Base-by-base conservation (phyloP, 2,329 filamentous ascomycete genomes). In the Xenosphaeropsis pyriputrescens region DNA sequence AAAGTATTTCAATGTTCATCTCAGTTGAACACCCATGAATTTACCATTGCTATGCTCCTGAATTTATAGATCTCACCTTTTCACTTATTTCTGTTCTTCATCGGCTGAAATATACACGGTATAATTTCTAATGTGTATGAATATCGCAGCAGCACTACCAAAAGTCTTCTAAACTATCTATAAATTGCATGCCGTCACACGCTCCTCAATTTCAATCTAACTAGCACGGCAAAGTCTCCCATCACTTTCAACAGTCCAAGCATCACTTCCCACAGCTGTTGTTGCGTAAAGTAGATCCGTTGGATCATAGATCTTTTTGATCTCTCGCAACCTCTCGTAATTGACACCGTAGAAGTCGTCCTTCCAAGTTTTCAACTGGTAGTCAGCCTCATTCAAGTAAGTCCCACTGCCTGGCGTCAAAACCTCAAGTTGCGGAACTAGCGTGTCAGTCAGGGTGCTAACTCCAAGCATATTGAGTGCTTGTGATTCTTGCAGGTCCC, bases 331-430 rank as follows among this genome's bases (percentile, higher is more conserved):
- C 8, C 43, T 45, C 1, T 47, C 40, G 39, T 70, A 71, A 41
- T 68, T 67, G 2, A 15, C 39, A 1, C 67, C 68, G 42, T 61
- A 71, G 47, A 68, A 70, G 2, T 46, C 50, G 9, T 57, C 22
- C 48, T 67, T 55, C 49, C 57, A 70, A 29, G 61, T 43, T 0
- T 54, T 54, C 47, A 67, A 56, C 26, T 52, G 51, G 35, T 64
- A 63, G 47, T 69, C 60, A 2, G 61, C 67, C 52, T 74, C 69
- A 45, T 69, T 71, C 57, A 67, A 55, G 49, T 70, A 69, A 2
- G 59, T 52, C 2, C 61, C 64, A 6, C 57, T 53, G 1, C 56
- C 58, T 0, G 64, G 62, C 1, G 63, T 63, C 6, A 61, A 51
- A 2, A 45, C 52, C 42, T 58, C 53, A 13, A 63, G 46, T 36